These are phyloP conservation scores for Pyracantha coccinea DNA, from an alignment of 331 rosid species.

Conservation along the genomic window DNA sequence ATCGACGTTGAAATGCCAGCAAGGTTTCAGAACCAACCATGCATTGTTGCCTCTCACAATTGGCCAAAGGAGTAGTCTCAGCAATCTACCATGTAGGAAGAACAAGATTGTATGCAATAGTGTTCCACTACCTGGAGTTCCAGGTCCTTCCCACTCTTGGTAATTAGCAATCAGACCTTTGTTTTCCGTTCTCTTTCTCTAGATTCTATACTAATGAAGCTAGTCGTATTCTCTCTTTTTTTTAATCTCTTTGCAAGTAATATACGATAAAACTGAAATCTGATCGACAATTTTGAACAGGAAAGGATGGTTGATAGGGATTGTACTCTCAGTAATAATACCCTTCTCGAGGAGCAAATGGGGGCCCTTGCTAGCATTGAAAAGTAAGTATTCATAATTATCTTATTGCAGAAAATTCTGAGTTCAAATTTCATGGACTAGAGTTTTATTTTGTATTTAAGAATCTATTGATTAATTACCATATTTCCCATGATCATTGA, in stretches of 20 bases:
- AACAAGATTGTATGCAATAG: conserved; percentile 12
- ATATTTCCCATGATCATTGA: background rate
- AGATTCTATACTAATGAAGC: background rate
- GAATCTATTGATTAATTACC: background rate
- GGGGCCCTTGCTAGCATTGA: conserved; percentile 40
- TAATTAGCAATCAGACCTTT: background rate
- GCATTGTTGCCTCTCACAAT: conserved; percentile 1
- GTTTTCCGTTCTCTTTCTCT: background rate
- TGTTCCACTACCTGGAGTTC: background rate
- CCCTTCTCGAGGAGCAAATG: conserved; percentile 40
- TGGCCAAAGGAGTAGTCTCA: background rate
- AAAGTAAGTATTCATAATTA: conserved; percentile 21
- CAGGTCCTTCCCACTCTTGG: conserved; percentile 16
- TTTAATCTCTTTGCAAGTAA: background rate
- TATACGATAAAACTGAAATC: background rate
- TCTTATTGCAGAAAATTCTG: background rate
- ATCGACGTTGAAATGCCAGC: background rate
- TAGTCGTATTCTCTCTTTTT: background rate
- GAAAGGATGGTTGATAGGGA: conserved; percentile 45
- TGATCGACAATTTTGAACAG: conserved; percentile 18
- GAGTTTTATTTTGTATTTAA: background rate
- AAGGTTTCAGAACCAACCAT: background rate
- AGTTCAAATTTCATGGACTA: background rate
- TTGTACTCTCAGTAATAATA: conserved; percentile 27
- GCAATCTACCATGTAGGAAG: background rate